Conservation (phyloP, 345 rosid genomes). For the Aurinia saxatilis region DNA sequence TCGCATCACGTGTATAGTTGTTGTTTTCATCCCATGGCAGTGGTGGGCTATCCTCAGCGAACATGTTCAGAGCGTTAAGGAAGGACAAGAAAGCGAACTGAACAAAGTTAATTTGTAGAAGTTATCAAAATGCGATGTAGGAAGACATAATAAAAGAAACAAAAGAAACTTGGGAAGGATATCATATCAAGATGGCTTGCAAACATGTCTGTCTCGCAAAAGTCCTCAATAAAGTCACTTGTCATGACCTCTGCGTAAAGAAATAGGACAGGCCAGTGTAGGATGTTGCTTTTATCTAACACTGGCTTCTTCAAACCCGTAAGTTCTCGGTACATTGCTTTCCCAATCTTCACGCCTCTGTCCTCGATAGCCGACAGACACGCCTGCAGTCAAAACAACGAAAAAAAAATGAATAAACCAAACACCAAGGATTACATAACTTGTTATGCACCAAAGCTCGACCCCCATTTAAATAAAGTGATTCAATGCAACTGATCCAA, state of each 20-base stretch:
- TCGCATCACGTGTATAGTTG: slow-evolving; percentile 54
- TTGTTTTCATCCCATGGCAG: slow-evolving; percentile 71
- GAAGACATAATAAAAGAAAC: background rate
- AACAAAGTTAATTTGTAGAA: background rate
- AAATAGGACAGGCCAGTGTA: slow-evolving; percentile 90
- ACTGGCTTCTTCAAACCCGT: slow-evolving; percentile 67
- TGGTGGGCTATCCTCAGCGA: slow-evolving; percentile 65
- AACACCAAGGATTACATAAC: background rate
- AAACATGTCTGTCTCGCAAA: slow-evolving; percentile 79
- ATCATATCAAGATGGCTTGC: slow-evolving; percentile 78
- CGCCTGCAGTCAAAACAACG: slow-evolving; percentile 31
- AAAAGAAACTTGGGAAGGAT: slow-evolving; percentile 41
- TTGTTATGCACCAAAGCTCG: background rate
- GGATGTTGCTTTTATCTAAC: slow-evolving; percentile 59
- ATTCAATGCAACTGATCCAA: background rate
- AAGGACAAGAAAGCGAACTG: slow-evolving; percentile 8
- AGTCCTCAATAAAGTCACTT: slow-evolving; percentile 85
- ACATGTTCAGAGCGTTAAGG: slow-evolving; percentile 74
- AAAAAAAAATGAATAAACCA: background rate
- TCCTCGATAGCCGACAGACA: slow-evolving; percentile 58
- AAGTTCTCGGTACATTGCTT: slow-evolving; percentile 66
- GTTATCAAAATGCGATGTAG: background rate
- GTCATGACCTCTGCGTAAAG: slow-evolving; percentile 89
- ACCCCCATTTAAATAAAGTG: background rate
- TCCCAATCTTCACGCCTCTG: slow-evolving; percentile 74